Conservation (phyloP, 495 filamentous ascomycete species). For the Daldinia decipiens region DNA sequence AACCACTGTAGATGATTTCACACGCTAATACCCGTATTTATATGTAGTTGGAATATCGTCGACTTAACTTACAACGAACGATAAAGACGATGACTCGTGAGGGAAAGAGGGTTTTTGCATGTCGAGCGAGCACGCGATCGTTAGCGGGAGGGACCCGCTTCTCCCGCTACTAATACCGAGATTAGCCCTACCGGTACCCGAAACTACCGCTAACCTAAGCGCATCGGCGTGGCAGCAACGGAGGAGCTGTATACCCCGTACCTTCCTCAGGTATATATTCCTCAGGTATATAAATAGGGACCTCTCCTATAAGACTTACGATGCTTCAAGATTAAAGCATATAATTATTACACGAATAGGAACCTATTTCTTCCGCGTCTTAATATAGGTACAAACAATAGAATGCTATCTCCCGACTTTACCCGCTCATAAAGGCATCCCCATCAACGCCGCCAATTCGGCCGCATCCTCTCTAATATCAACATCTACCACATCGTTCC, state of each 20-base stretch:
- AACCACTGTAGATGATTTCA: background rate
- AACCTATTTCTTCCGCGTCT: too few species aligned
- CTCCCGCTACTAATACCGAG: conserved; percentile 1
- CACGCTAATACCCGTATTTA: background rate
- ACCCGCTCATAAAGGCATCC: background rate
- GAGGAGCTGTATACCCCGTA: background rate
- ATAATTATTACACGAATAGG: too few species aligned
- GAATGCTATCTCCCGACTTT: too few species aligned
- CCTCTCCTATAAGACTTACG: background rate
- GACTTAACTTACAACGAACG: background rate
- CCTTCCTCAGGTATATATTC: background rate
- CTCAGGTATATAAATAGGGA: background rate
- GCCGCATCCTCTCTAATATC: background rate
- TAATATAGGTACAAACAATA: background rate
- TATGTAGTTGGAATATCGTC: background rate
- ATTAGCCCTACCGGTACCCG: conserved; percentile 15
- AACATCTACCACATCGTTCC: background rate
- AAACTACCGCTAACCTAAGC: conserved; percentile 17
- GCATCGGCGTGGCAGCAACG: background rate
- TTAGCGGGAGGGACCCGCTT: conserved; percentile 18
- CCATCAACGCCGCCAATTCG: background rate
- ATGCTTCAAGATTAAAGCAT: too few species aligned
- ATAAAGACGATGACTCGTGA: conserved; percentile 9
- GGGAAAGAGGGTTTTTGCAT: conserved; percentile 27
- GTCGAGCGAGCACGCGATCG: conserved; percentile 36